Evolutionary conservation across 352 stramenopile genomes (phyloP).

Genomic region (Phytopythium delawarense): DNA sequence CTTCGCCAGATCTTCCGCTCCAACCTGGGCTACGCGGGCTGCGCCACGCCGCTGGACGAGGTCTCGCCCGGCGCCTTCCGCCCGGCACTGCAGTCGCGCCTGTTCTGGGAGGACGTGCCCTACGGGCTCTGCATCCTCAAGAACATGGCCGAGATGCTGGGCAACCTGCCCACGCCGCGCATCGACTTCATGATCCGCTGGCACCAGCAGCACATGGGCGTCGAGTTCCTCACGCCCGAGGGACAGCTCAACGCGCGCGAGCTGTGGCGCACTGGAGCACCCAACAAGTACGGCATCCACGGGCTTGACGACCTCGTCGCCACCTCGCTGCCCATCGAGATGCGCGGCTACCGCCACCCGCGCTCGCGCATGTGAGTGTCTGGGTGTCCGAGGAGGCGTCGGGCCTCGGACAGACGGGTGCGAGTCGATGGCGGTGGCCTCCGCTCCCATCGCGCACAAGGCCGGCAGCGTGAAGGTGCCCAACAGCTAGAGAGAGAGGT

Average conservation of each 20-base stretch:
- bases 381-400: too few relatives aligned
- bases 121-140: slow-evolving; percentile 93
- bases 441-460: slow-evolving; percentile 1
- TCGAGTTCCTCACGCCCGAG: slow-evolving; percentile 83
- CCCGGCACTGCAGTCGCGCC: slow-evolving; percentile 76
- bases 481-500: background rate
- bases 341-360: slow-evolving; percentile 86
- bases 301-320: slow-evolving; percentile 86
- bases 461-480: background rate
- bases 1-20: slow-evolving; percentile 90
- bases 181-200: slow-evolving; percentile 94
- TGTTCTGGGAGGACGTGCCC: slow-evolving; percentile 93
- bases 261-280: slow-evolving; percentile 84
- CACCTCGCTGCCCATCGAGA: slow-evolving; percentile 84
- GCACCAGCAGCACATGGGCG: slow-evolving; percentile 91
- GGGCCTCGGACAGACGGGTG: too few relatives aligned
- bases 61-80: slow-evolving; percentile 69
- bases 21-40: slow-evolving; percentile 89
- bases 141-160: slow-evolving; percentile 91
- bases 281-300: slow-evolving; percentile 92
- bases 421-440: slow-evolving; percentile 8
- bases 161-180: slow-evolving; percentile 90
- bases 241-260: slow-evolving; percentile 88
- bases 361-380: slow-evolving; percentile 63
- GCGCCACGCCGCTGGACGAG: slow-evolving; percentile 85